These are phyloP conservation scores for Saccharum officinarum DNA, from an alignment of 176 grass and related monocot species.

Conservation along the genomic window DNA sequence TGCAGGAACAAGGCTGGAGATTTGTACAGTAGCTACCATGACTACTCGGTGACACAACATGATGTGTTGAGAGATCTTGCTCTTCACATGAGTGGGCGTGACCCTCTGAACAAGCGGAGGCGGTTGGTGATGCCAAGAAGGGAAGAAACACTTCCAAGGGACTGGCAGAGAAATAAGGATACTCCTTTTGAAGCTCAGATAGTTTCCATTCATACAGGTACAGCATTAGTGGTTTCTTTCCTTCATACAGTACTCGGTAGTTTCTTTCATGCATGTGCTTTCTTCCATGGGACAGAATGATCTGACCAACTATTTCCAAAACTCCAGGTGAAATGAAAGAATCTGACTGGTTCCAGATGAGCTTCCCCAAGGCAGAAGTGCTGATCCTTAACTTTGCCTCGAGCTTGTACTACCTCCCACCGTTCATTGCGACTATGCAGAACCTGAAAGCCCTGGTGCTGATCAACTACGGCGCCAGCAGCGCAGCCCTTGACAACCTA, in stretches of 20 bases:
- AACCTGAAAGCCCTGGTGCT: slow-evolving; percentile 86
- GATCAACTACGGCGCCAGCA: slow-evolving; percentile 74
- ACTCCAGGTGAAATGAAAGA: slow-evolving; percentile 93
- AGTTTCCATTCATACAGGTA: slow-evolving; percentile 98
- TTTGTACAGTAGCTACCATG: slow-evolving; percentile 86
- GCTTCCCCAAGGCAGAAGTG: slow-evolving; percentile 93
- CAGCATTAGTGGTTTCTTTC: not conserved
- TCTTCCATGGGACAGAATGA: slow-evolving; percentile 18
- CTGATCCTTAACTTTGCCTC: slow-evolving; percentile 92
- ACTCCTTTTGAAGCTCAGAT: slow-evolving; percentile 83
- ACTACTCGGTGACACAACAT: slow-evolving; percentile 85
- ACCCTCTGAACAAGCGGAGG: slow-evolving; percentile 60
- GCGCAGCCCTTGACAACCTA: slow-evolving; percentile 62
- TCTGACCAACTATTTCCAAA: slow-evolving; percentile 35
- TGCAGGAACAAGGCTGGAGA: slow-evolving; percentile 89
- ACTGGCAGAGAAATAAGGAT: slow-evolving; percentile 85
- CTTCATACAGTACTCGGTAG: not conserved
- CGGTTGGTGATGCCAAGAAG: slow-evolving; percentile 86
- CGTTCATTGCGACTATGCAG: slow-evolving; percentile 78
- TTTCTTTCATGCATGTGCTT: not conserved
- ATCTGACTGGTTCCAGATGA: slow-evolving; percentile 93
- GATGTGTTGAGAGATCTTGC: slow-evolving; percentile 96
- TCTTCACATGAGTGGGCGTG: slow-evolving; percentile 67
- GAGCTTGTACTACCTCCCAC: slow-evolving; percentile 68
- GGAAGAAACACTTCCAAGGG: slow-evolving; percentile 71